phyloP scores from a whole-genome alignment of 2,329 filamentous ascomycete species.

The Sclerotiophoma versabilis region DNA sequence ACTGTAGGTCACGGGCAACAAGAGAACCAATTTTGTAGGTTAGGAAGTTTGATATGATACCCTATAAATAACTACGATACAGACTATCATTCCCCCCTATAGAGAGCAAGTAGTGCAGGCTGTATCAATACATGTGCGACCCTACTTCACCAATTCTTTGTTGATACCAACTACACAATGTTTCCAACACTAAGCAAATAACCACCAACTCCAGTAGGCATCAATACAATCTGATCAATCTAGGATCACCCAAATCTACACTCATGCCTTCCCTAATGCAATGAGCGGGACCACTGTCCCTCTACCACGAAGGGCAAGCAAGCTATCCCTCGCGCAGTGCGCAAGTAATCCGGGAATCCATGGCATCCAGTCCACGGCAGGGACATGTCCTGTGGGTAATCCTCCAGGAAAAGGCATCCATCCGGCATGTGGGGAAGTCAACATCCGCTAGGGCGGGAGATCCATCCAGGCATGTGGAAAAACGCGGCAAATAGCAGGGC shows the following conservation, averaged over 20 bases:
- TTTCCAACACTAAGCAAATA: constrained; percentile 18
- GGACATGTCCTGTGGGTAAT: constrained; percentile 33
- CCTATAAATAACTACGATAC: too few species aligned
- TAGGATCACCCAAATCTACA: constrained; percentile 27
- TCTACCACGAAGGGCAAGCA: constrained; percentile 18
- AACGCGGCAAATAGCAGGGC: constrained; percentile 31
- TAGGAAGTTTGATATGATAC: too few species aligned
- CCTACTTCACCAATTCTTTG: not conserved
- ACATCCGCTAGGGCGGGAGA: constrained; percentile 35
- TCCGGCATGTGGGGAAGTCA: constrained; percentile 33
- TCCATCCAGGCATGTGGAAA: constrained; percentile 30
- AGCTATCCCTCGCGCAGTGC: constrained; percentile 27
- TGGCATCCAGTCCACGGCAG: constrained; percentile 32
- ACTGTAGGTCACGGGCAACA: too few species aligned
- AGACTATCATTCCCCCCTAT: not conserved
- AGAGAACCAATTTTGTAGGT: too few species aligned
- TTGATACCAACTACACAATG: not conserved
- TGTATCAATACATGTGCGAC: constrained; percentile 4
- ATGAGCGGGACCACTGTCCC: constrained; percentile 34
- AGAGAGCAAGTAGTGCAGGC: not conserved
- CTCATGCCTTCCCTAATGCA: constrained; percentile 37
- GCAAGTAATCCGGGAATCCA: constrained; percentile 29
- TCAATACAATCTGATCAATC: constrained; percentile 29
- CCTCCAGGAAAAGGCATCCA: constrained; percentile 30
- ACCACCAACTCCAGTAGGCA: constrained; percentile 21